These are phyloP conservation scores for Solanum acaule DNA, from an alignment of 257 asterid genomes.

Conservation along the genomic window DNA sequence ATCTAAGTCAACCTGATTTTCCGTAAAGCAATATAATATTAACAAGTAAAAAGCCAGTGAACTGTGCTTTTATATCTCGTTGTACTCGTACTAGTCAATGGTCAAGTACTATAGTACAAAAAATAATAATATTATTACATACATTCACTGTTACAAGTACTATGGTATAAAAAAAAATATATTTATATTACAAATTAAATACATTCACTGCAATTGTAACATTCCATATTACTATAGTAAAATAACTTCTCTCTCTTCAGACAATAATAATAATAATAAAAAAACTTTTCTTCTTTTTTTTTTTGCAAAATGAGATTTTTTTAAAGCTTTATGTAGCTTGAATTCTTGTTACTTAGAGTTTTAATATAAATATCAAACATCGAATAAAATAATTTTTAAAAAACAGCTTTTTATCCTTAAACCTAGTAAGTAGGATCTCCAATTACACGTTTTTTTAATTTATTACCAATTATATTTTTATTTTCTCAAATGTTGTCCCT, in stretches of 20 bases:
- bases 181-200: neutral
- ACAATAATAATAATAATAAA: neutral
- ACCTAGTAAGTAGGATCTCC: neutral
- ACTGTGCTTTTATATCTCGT: neutral
- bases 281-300: no score
- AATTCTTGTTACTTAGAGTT: neutral
- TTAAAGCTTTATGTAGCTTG: no score
- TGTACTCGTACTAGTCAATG: neutral
- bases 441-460: neutral
- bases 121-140: neutral
- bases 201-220: neutral
- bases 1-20: neutral
- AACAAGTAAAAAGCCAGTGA: neutral
- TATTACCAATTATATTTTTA: neutral
- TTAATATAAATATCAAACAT: no score
- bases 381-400: no score
- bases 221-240: neutral
- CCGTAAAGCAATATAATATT: neutral
- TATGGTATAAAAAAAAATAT: neutral
- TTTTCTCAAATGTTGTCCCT: neutral
- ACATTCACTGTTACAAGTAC: neutral
- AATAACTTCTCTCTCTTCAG: neutral
- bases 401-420: neutral
- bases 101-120: neutral
- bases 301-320: no score